Evolutionary conservation across 768 basidiomycete species (phyloP).

Genomic region (Rhizopogon vinicolor): DNA sequence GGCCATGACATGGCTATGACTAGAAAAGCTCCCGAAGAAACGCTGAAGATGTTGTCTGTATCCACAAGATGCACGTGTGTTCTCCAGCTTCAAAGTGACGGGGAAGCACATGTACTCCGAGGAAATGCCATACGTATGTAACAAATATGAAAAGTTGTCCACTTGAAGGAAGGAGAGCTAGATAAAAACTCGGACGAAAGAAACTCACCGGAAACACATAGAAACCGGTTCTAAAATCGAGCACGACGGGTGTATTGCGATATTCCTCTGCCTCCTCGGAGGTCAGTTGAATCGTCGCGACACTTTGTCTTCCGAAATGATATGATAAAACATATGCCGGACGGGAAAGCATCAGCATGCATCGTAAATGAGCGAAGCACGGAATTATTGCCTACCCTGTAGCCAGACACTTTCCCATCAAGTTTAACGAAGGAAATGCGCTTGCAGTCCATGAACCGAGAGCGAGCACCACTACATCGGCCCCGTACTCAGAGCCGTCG

Average conservation of each 20-base stretch:
- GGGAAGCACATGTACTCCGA: neutral
- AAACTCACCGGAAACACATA: constrained; percentile 77
- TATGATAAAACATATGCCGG: neutral
- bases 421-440: constrained; percentile 55
- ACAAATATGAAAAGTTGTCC: neutral
- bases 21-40: no score
- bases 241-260: constrained; percentile 56
- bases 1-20: neutral
- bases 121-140: neutral
- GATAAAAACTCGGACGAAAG: neutral
- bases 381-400: constrained; percentile 61
- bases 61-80: no score
- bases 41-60: no score
- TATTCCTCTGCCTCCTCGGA: constrained; percentile 64
- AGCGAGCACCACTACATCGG: constrained; percentile 64
- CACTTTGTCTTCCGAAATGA: constrained; percentile 54
- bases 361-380: neutral
- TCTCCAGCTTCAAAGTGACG: neutral
- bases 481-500: constrained; percentile 51
- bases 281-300: constrained; percentile 76
- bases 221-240: constrained; percentile 71
- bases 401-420: constrained; percentile 55
- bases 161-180: neutral
- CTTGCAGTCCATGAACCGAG: constrained; percentile 86
- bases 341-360: neutral